Conservation (phyloP, 192 early-diverging fungal species). For the Polychytrium aggregatum region DNA sequence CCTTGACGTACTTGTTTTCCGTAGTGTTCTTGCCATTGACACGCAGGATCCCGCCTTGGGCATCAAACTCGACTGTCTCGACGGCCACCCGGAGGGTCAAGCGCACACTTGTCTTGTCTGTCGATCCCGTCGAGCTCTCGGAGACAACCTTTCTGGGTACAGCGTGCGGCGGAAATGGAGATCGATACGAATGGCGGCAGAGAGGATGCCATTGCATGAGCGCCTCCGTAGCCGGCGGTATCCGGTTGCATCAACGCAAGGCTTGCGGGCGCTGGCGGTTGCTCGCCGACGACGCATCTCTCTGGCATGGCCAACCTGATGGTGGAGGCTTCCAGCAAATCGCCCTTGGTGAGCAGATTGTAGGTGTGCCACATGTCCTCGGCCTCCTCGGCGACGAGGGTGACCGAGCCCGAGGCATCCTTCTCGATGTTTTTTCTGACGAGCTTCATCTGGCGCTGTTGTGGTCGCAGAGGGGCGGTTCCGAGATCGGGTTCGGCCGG, state of each 20-base stretch:
- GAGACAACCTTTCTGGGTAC: conserved; percentile 81
- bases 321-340: conserved; percentile 77
- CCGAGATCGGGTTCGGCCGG: too few relatives aligned
- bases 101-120: conserved; percentile 67
- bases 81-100: conserved; percentile 75
- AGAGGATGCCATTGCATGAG: too few relatives aligned
- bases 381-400: conserved; percentile 73
- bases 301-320: too few relatives aligned
- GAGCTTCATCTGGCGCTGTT: conserved; percentile 51
- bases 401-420: conserved; percentile 70
- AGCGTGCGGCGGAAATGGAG: too few relatives aligned
- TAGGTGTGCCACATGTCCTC: conserved; percentile 99
- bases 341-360: conserved; percentile 64
- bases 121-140: conserved; percentile 78
- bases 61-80: conserved; percentile 83
- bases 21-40: conserved; percentile 77
- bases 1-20: conserved; percentile 86
- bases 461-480: too few relatives aligned
- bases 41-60: conserved; percentile 68
- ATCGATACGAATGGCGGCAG: too few relatives aligned
- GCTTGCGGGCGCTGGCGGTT: too few relatives aligned
- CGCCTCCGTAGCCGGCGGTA: too few relatives aligned
- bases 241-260: too few relatives aligned
- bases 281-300: too few relatives aligned
- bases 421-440: conserved; percentile 59